Conservation (phyloP, 2,329 filamentous ascomycete genomes). For the Thelonectria olida region DNA sequence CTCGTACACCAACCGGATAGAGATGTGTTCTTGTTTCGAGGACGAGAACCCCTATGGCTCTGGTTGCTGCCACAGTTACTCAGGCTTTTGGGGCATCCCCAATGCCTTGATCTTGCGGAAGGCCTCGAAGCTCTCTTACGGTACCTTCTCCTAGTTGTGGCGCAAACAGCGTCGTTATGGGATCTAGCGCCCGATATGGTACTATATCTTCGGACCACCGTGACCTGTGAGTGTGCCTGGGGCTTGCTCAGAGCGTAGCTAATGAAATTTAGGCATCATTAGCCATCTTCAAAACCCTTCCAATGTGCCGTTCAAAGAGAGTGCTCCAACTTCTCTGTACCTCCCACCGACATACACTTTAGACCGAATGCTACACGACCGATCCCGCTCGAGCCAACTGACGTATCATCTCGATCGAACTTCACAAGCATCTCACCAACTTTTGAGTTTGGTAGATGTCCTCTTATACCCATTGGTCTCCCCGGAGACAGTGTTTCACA, state of each 20-base stretch:
- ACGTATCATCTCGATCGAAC: conserved; percentile 52
- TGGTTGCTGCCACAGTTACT: conserved; percentile 71
- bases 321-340: conserved; percentile 38
- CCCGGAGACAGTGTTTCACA: conserved; percentile 44
- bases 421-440: conserved; percentile 58
- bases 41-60: conserved; percentile 70
- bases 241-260: conserved; percentile 20
- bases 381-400: conserved; percentile 36
- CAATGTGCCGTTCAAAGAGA: conserved; percentile 37
- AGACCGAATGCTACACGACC: conserved; percentile 45
- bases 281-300: conserved; percentile 47
- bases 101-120: conserved; percentile 57
- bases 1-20: conserved; percentile 58
- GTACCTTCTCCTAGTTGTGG: conserved; percentile 56
- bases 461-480: conserved; percentile 52
- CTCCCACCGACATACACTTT: conserved; percentile 53
- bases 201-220: conserved; percentile 58
- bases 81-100: conserved; percentile 62
- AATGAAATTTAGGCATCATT: conserved; percentile 42
- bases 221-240: conserved; percentile 52
- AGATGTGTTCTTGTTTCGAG: conserved; percentile 59
- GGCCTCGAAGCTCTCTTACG: conserved; percentile 64
- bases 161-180: conserved; percentile 59
- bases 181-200: conserved; percentile 53
- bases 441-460: conserved; percentile 54